phyloP scores from a whole-genome alignment of 495 filamentous ascomycete genomes.

The Podospora conica region DNA sequence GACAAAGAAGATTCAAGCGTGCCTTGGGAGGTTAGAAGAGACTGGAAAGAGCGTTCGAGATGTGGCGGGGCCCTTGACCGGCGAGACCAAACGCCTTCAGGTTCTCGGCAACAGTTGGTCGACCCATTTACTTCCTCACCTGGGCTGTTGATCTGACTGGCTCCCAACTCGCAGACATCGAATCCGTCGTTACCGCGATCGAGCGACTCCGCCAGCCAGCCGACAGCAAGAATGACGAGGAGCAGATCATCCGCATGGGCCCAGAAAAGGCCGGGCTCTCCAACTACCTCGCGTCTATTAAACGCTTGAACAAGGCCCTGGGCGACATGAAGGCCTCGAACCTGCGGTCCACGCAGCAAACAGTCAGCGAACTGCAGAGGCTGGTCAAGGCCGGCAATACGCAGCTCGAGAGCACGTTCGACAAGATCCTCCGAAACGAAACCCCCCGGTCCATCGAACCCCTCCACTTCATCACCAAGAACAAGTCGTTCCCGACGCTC shows the following conservation, averaged over 20 bases:
- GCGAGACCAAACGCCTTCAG: constrained; percentile 85
- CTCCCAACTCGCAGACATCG: constrained; percentile 55
- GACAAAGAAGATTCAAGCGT: constrained; percentile 90
- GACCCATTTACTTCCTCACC: background rate
- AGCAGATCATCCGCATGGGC: constrained; percentile 80
- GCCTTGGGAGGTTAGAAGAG: constrained; percentile 73
- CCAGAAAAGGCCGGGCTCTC: constrained; percentile 72
- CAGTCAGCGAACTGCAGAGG: constrained; percentile 69
- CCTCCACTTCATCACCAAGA: constrained; percentile 87
- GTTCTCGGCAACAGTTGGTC: constrained; percentile 65
- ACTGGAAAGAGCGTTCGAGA: constrained; percentile 85
- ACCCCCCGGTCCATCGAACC: constrained; percentile 75
- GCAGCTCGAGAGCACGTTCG: constrained; percentile 76
- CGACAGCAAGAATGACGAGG: constrained; percentile 81
- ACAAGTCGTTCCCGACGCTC: constrained; percentile 47
- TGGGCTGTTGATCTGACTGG: background rate
- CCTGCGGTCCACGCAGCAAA: constrained; percentile 83
- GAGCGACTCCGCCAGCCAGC: constrained; percentile 81
- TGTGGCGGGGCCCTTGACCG: constrained; percentile 86
- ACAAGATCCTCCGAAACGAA: constrained; percentile 61
- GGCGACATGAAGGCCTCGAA: constrained; percentile 78
- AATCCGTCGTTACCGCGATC: constrained; percentile 76
- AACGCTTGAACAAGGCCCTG: constrained; percentile 76
- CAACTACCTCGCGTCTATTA: constrained; percentile 84
- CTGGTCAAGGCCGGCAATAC: constrained; percentile 71